Evolutionary conservation across 2,329 filamentous ascomycete species (phyloP).

Genomic region (Mariannaea elegans): DNA sequence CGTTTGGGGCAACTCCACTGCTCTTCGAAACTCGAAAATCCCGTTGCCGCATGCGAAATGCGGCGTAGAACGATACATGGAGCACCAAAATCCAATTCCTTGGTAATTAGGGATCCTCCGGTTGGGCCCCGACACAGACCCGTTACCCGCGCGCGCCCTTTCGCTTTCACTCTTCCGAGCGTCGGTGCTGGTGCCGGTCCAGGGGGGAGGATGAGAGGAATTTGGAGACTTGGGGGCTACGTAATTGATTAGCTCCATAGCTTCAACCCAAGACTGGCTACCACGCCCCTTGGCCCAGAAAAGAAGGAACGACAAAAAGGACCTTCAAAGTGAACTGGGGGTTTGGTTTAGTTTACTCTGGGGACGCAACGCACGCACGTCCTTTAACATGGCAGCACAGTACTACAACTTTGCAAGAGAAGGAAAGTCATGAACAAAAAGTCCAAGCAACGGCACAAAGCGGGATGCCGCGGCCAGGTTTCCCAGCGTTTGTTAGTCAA

Average conservation of each 20-base stretch:
- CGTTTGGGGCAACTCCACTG: no score
- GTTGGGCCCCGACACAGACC: slow-evolving; percentile 29
- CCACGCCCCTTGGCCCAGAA: no score
- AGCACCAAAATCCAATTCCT: slow-evolving; percentile 22
- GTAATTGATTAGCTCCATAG: neutral
- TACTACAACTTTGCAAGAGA: neutral
- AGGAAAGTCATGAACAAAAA: neutral
- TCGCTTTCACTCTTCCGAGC: slow-evolving; percentile 17
- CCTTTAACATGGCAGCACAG: neutral
- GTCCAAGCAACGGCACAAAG: neutral
- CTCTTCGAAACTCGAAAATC: no score
- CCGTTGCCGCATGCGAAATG: no score
- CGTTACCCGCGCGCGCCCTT: neutral
- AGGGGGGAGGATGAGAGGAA: neutral
- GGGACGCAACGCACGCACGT: neutral
- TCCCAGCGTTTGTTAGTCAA: neutral
- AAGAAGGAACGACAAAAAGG: neutral
- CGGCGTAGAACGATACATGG: slow-evolving; percentile 5
- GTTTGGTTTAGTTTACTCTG: no score
- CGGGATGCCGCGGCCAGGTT: slow-evolving; percentile 21
- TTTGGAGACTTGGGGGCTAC: neutral
- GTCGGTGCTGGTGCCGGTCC: slow-evolving; percentile 12
- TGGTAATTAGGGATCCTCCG: slow-evolving; percentile 37
- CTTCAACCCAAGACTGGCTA: neutral
- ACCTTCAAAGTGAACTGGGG: neutral